These are phyloP conservation scores for Pythium pyrilobum DNA, from an alignment of 352 stramenopile species.

Conservation along the genomic window DNA sequence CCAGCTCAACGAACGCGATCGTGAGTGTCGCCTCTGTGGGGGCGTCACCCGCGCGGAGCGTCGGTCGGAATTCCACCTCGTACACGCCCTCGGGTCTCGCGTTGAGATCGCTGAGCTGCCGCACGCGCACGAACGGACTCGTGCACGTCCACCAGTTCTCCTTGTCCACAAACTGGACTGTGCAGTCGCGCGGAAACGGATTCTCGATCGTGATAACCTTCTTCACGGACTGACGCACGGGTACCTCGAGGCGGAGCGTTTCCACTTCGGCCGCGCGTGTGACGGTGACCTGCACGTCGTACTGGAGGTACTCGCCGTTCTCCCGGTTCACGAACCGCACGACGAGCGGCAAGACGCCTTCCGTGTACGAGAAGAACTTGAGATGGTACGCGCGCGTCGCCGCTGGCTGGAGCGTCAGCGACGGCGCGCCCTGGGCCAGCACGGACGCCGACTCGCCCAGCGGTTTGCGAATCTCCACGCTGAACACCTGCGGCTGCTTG, in stretches of 20 bases:
- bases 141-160: constrained; percentile 81
- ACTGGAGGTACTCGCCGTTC: constrained; percentile 83
- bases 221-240: constrained; percentile 76
- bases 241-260: constrained; percentile 74
- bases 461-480: constrained; percentile 57
- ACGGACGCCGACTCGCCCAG: constrained; percentile 30
- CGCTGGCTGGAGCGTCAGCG: constrained; percentile 54
- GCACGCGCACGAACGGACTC: constrained; percentile 61
- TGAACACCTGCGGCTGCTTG: constrained; percentile 63
- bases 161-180: constrained; percentile 56
- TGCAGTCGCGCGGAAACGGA: constrained; percentile 49
- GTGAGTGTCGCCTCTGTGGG: constrained; percentile 51
- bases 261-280: constrained; percentile 61
- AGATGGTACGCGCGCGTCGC: constrained; percentile 75
- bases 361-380: constrained; percentile 87
- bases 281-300: constrained; percentile 56
- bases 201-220: constrained; percentile 90
- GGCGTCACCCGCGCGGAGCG: constrained; percentile 35
- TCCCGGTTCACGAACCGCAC: constrained; percentile 80
- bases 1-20: constrained; percentile 81
- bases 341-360: constrained; percentile 42
- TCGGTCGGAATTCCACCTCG: constrained; percentile 88
- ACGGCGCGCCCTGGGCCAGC: constrained; percentile 58
- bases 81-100: constrained; percentile 76
- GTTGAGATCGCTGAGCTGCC: constrained; percentile 61